Conservation (phyloP, 2,329 filamentous ascomycete genomes). For the Penicillium sp. region DNA sequence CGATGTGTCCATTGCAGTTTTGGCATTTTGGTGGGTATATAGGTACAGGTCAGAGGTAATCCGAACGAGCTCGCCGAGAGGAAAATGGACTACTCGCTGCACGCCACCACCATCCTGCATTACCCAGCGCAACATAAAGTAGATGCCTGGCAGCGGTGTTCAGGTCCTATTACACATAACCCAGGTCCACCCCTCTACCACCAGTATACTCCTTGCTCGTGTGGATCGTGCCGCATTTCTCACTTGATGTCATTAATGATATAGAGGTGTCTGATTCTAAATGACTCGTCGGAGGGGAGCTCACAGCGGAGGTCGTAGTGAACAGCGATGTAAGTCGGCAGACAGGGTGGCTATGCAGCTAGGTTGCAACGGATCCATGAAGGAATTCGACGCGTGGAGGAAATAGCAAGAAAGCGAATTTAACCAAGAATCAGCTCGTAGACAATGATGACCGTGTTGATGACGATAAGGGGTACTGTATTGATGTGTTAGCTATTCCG, state of each 20-base stretch:
- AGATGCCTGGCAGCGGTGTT: neutral
- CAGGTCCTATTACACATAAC: neutral
- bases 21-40: neutral
- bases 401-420: slow-evolving; percentile 18
- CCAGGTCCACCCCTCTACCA: neutral
- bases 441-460: slow-evolving; percentile 78
- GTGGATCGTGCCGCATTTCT: neutral
- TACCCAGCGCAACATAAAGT: neutral
- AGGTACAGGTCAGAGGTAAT: neutral
- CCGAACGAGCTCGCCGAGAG: neutral
- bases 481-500: neutral
- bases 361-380: neutral
- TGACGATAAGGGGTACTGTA: slow-evolving; percentile 76
- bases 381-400: neutral
- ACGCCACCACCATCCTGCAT: neutral
- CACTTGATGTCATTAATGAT: neutral
- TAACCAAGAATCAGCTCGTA: slow-evolving; percentile 77
- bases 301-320: neutral
- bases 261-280: neutral
- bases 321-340: neutral
- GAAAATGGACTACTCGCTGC: neutral
- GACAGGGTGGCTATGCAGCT: neutral
- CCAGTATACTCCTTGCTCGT: neutral
- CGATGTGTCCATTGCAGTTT: neutral
- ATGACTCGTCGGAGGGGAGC: neutral